Conservation (phyloP, 768 basidiomycete genomes). For the Dioszegia crocea region DNA sequence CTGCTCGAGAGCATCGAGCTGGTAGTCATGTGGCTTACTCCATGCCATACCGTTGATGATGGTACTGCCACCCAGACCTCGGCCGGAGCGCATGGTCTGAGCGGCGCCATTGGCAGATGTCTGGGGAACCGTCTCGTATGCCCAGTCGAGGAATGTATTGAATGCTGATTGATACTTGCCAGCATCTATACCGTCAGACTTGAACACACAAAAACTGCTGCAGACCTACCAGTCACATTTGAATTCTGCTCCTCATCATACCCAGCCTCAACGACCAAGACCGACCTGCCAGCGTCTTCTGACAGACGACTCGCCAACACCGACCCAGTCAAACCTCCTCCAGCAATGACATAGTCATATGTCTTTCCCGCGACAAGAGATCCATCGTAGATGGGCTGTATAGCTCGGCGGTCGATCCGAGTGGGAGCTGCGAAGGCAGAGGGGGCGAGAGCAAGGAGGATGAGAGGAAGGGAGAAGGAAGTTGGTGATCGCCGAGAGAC, state of each 20-base stretch:
- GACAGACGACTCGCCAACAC: slow-evolving; percentile 55
- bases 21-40: slow-evolving; percentile 35
- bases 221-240: slow-evolving; percentile 13
- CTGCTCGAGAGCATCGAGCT: slow-evolving; percentile 35
- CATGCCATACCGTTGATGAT: slow-evolving; percentile 48
- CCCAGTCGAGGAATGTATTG: slow-evolving; percentile 34
- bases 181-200: slow-evolving; percentile 16
- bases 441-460: slow-evolving; percentile 2
- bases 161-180: slow-evolving; percentile 27
- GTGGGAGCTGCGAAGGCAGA: slow-evolving; percentile 14
- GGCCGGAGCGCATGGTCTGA: slow-evolving; percentile 26
- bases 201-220: background rate
- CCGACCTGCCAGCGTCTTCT: slow-evolving; percentile 54
- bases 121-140: slow-evolving; percentile 33
- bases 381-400: slow-evolving; percentile 21
- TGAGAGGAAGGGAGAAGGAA: background rate
- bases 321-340: slow-evolving; percentile 56
- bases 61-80: slow-evolving; percentile 44
- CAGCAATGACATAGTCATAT: slow-evolving; percentile 60
- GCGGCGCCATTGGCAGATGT: slow-evolving; percentile 11
- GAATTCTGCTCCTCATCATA: slow-evolving; percentile 25
- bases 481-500: background rate
- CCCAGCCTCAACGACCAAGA: slow-evolving; percentile 50
- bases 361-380: slow-evolving; percentile 35
- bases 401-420: slow-evolving; percentile 2